Percentiles rank a stretch among this genome's conserved stretches.
Conservation (phyloP, 2,329 filamentous ascomycete genomes). For the Dactylella cylindrospora region DNA sequence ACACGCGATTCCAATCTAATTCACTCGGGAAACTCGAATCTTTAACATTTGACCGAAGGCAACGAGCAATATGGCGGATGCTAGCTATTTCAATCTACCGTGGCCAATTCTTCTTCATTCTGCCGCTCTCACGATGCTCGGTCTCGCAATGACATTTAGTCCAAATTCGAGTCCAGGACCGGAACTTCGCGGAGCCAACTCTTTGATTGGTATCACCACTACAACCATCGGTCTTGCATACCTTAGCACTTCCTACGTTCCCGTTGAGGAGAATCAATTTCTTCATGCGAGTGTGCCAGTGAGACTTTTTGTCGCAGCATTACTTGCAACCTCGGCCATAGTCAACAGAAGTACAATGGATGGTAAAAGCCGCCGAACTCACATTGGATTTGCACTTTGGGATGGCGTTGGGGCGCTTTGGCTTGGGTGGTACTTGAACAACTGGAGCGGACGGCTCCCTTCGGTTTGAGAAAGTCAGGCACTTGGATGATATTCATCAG, state of each 20-base stretch:
- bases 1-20: no score
- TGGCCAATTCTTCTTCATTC: slow-evolving; percentile 35
- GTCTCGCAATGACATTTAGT: slow-evolving; percentile 26
- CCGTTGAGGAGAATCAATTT: slow-evolving; percentile 46
- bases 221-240: slow-evolving; percentile 44
- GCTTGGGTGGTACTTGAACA: slow-evolving; percentile 32
- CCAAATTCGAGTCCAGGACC: slow-evolving; percentile 8
- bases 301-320: slow-evolving; percentile 5
- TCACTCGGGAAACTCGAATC: no score
- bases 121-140: slow-evolving; percentile 16
- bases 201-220: slow-evolving; percentile 44
- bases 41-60: no score
- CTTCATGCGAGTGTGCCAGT: slow-evolving; percentile 40
- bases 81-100: slow-evolving; percentile 25
- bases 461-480: slow-evolving; percentile 1
- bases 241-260: slow-evolving; percentile 44
- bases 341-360: slow-evolving; percentile 25
- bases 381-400: slow-evolving; percentile 33
- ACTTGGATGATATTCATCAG: no score
- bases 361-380: slow-evolving; percentile 22
- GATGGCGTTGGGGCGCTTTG: slow-evolving; percentile 30
- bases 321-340: slow-evolving; percentile 13
- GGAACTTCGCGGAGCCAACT: slow-evolving; percentile 26
- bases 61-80: slow-evolving; percentile 16
- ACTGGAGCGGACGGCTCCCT: slow-evolving; percentile 14